Evolutionary conservation across 306 rosid species (phyloP), one percentile per base, ranked within the genome.

Genomic region (Gastrolobium bilobum): DNA sequence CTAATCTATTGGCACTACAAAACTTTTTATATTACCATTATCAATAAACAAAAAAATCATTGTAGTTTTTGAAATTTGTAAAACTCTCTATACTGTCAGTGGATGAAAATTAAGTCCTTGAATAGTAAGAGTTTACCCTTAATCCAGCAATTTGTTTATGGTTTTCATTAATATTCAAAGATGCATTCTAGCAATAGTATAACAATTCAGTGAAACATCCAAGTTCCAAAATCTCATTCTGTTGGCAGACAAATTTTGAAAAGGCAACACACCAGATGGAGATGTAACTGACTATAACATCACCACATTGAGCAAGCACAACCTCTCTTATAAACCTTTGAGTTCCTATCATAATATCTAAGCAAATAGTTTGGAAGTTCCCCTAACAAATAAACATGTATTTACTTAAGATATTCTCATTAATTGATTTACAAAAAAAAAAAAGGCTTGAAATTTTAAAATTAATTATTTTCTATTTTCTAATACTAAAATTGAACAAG

Each of bases 291-390:
- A 43, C 39, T 59, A 46, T 38, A 67, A 40, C 38, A 76, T 59
- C 50, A 50, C 29, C 33, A 43, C 58, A 76, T 42, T 40, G 50
- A 77, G 34, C 60, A 40, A 51, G 74, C 76, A 78, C 68, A 37
- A 53, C 63, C 57, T 47, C n/a, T 10, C 47, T 29, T 29, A 26
- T 46, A 48, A 73, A 30, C 7, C 2, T 54, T 29, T 70, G 29
- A 56, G 76, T 69, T 37, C 53, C 26, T 57, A 69, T 48, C 46
- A 68, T 26, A 62, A 50, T 34, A 48, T 47, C 40, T 7, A 79
- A 7, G 54, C 50, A 43, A 80, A 66, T 40, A 38, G 14, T 62
- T 50, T 10, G 35, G 59, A 67, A 57, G 48, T 20, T 46, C 66
- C 7, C 42, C 20, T 20, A 15, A 29, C 40, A 77, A 65, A 73